Evolutionary conservation across 192 early-diverging fungal genomes (phyloP).

Genomic region (Mortierella antarctica): DNA sequence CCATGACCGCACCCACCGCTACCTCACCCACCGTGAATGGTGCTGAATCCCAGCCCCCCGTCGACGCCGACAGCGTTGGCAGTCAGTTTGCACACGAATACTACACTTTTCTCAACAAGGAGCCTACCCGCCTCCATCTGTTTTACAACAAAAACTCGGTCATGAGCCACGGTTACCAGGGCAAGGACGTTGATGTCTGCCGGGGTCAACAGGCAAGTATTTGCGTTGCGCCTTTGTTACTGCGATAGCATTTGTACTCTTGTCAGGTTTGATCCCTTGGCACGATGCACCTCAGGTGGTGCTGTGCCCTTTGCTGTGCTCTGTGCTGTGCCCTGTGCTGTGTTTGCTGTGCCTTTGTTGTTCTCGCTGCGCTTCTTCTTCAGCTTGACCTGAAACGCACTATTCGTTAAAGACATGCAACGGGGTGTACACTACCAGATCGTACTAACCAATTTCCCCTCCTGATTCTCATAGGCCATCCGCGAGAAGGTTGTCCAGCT

Average conservation of each 20-base stretch:
- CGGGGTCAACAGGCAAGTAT: conserved; percentile 73
- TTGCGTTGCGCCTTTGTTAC: neutral
- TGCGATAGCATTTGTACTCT: conserved; percentile 2
- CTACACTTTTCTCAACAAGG: conserved; percentile 90
- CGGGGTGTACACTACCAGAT: too few relatives aligned
- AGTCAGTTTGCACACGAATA: conserved; percentile 94
- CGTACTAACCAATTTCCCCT: neutral
- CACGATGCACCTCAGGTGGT: neutral
- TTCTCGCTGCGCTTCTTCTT: too few relatives aligned
- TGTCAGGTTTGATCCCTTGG: neutral
- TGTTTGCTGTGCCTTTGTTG: neutral
- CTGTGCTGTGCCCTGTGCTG: neutral
- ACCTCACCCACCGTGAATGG: conserved; percentile 16
- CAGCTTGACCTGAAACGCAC: too few relatives aligned
- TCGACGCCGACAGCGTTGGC: conserved; percentile 60
- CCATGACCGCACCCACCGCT: conserved; percentile 49
- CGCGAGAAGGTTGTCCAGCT: conserved; percentile 73
- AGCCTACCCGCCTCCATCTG: conserved; percentile 77
- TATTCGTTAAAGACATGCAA: too few relatives aligned
- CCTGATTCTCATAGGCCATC: conserved; percentile 73
- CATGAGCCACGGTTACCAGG: conserved; percentile 84
- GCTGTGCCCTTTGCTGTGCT: neutral
- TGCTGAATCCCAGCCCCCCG: neutral
- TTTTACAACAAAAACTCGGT: conserved; percentile 88
- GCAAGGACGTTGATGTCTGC: conserved; percentile 67